phyloP scores from a whole-genome alignment of 352 stramenopile genomes.

The Globisporangium perplexum region DNA sequence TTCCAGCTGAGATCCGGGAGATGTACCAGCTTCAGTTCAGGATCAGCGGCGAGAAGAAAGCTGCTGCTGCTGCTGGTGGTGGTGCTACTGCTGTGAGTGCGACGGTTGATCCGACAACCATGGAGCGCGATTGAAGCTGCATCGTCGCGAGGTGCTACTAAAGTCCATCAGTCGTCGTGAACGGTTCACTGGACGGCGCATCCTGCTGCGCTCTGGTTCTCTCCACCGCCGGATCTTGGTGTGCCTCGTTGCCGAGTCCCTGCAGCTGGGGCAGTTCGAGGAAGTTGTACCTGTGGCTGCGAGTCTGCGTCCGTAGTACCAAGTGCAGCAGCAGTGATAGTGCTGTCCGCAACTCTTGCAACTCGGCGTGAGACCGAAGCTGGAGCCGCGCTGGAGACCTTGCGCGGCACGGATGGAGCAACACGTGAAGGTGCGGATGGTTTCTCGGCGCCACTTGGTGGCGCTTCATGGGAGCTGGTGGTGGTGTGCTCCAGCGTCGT shows the following conservation, averaged over 20 bases:
- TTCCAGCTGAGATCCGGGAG: neutral
- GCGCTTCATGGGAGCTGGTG: neutral
- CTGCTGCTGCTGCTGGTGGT: no score
- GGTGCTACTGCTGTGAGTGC: neutral
- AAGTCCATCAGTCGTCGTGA: neutral
- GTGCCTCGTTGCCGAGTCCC: neutral
- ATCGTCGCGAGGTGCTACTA: neutral
- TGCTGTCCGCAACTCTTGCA: neutral
- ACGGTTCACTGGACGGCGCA: constrained; percentile 6
- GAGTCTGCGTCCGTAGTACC: neutral
- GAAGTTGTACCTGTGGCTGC: neutral
- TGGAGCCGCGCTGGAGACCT: constrained; percentile 2
- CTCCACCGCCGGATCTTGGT: constrained; percentile 8
- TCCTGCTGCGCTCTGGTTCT: constrained; percentile 12
- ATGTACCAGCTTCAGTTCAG: constrained; percentile 8
- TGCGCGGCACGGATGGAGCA: neutral
- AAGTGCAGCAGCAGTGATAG: neutral
- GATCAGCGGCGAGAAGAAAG: neutral
- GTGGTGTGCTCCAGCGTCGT: neutral
- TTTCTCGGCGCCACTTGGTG: neutral
- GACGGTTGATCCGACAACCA: neutral
- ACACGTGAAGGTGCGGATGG: neutral
- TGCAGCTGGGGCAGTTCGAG: neutral
- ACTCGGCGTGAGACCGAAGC: neutral
- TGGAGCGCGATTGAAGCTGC: constrained; percentile 7